Evolutionary conservation across 352 stramenopile species (phyloP), one percentile per base, ranked within the genome.

Genomic region (Thalassiosira delicatula): DNA sequence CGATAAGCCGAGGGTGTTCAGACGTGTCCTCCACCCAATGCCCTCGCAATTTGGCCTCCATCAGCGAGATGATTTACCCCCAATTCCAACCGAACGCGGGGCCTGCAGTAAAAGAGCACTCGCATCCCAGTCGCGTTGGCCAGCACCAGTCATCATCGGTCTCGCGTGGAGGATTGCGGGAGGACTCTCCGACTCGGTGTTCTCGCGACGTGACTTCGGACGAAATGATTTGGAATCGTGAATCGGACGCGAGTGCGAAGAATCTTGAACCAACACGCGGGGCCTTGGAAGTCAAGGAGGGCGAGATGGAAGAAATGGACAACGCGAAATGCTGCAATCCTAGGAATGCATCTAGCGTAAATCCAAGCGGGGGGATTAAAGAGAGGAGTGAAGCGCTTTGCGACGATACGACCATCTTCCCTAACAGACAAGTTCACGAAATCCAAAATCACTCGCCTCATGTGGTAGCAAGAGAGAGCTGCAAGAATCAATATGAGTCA

Each of bases 201-300:
- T 70, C 77, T 72, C 62, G 70, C n/a, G 62, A 77, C 19, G 30
- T 85, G 21, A 63, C 78, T 59, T 65, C 78, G 0, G 30, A 30
- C 56, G 60, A 79, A 57, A 81, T 78, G 71, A 85, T 83, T 68
- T 88, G 81, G 81, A 32, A 81, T 35, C 44, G 75, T 69, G 65
- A 59, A 67, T 49, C 23, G 76, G 7, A 61, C 14, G 21, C n/a
- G 54, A 42, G 54, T 42, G n/a, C 27, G 8, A 12, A 9, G 11
- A 3, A n/a, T 63, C 25, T 63, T 63, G 54, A 23, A 44, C 25
- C 35, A 25, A n/a, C 14, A 27, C 27, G 1, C 9, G 42, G 1
- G 27, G 27, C 14, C 9, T 9, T 49, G 19, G 40, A 19, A 17
- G 40, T 49, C 40, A 49, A 49, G 9, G 40, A 49, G 9, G 40